Percentiles rank a stretch among this genome's conserved stretches.
These are phyloP conservation scores for Phalaenopsis equestris DNA, from an alignment of 106 monocot genomes.

Conservation along the genomic window DNA sequence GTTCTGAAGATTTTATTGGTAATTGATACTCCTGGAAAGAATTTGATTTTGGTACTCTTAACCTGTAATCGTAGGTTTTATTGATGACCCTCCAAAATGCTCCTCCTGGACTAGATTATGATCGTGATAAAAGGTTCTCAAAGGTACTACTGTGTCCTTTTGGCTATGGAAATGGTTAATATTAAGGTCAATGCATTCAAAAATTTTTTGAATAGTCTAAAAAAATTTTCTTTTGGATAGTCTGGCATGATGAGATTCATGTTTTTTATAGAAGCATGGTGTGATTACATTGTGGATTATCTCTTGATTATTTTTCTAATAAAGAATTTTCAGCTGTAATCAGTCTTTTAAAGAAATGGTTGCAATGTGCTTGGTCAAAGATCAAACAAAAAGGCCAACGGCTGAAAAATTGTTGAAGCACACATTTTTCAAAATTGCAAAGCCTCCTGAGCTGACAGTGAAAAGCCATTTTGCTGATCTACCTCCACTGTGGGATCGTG, in stretches of 20 bases:
- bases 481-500: conserved; percentile 93
- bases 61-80: conserved; percentile 25
- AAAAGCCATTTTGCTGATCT: conserved; percentile 58
- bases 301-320: conserved; percentile 43
- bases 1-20: neutral
- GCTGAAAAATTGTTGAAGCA: conserved; percentile 87
- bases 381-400: conserved; percentile 95
- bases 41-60: neutral
- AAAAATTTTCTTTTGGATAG: neutral
- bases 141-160: conserved; percentile 31
- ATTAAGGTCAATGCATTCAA: neutral
- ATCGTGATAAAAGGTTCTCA: conserved; percentile 51
- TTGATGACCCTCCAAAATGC: conserved; percentile 64
- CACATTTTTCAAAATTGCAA: conserved; percentile 77
- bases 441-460: conserved; percentile 66
- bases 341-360: conserved; percentile 99
- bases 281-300: neutral
- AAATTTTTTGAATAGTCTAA: neutral
- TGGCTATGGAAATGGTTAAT: conserved; percentile 7
- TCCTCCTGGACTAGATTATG: conserved; percentile 59
- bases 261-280: neutral
- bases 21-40: neutral
- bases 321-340: conserved; percentile 57
- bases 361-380: conserved; percentile 99
- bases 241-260: neutral